Base-by-base conservation (phyloP, 2,329 filamentous ascomycete species). In the Xylariomycetidae sp. region DNA sequence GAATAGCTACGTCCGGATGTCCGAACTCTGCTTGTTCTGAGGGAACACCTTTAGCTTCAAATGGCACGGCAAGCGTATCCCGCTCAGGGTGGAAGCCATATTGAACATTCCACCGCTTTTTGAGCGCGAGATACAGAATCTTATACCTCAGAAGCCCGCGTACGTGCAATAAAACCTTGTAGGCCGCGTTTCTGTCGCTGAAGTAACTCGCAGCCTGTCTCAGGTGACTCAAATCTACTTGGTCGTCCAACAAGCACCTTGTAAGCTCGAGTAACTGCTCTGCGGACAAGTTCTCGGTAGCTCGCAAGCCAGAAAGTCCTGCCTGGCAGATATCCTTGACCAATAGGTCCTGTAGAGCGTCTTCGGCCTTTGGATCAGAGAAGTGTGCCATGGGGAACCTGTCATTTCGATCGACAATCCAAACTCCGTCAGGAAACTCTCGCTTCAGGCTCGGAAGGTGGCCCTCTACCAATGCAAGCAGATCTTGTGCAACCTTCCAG, bases 41-140 rank as follows among this genome's bases (percentile, higher is more conserved):
- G 0, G 82, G 81, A 0, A 67, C 63, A 3, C 80, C 82, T 36
- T 86, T 85, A 0, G 78, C 77, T 8, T 74, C 65, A 32, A 70
- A 87, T 0, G 82, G 82, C 0, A 86, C 82, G 0, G 82, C 80
- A 4, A 83, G 69, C 0, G 76, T 75, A 27, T 69, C 61, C 5
- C 82, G 64, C 0, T 41, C 26, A 0, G 72, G 66, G 40, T 78
- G 68, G 0, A 80, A 56, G 0, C 77, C 76, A 31, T 81, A 88
- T 27, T 75, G 65, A 0, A 88, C 81, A 27, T 82, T 80, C 77
- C 74, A 85, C 6, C 76, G 59, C 47, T 82, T 85, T 32, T 72
- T 70, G 0, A 83, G 48, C 4, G 66, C 72, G 8, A 79, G 67
- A 2, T 74, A 46, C 0, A 87, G 53, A 0, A 23, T 23, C n/a